Conservation (phyloP, 495 filamentous ascomycete genomes). For the Tirmania nivea region DNA sequence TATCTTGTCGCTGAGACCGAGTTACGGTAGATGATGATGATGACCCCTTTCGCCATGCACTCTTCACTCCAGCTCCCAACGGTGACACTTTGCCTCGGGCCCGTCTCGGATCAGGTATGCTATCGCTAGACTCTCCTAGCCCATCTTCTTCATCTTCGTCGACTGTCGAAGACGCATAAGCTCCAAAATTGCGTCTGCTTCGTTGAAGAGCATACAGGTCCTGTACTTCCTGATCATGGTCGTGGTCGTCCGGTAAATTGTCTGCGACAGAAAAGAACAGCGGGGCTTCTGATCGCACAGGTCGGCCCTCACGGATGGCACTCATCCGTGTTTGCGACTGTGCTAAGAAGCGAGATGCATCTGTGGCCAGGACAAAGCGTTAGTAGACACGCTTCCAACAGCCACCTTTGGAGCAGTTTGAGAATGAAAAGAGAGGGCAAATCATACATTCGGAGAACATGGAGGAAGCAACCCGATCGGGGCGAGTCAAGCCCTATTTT, state of each 20-base stretch:
- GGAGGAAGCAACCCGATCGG: constrained; percentile 1
- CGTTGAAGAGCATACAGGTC: constrained; percentile 80
- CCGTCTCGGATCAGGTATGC: constrained; percentile 15
- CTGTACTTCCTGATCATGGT: constrained; percentile 76
- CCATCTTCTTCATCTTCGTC: constrained; percentile 34
- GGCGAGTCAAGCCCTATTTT: too few species aligned
- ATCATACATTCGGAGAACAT: constrained; percentile 98
- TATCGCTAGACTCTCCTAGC: constrained; percentile 19
- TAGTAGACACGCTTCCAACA: constrained; percentile 8
- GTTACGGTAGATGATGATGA: not conserved
- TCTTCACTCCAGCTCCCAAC: not conserved
- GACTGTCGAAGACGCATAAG: constrained; percentile 20
- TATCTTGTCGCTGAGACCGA: not conserved
- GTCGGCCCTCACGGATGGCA: constrained; percentile 19
- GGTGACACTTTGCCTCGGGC: constrained; percentile 7
- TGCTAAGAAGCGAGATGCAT: constrained; percentile 91
- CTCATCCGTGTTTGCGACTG: constrained; percentile 78
- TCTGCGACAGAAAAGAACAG: constrained; percentile 67
- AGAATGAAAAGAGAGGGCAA: not conserved
- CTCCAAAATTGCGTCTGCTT: constrained; percentile 68
- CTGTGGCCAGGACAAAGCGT: constrained; percentile 25
- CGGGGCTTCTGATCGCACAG: constrained; percentile 25
- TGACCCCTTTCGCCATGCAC: not conserved
- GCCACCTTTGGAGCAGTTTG: not conserved
- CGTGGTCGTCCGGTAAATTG: constrained; percentile 39